Evolutionary conservation across 73 alveolate species (phyloP).

Genomic region (Tetrahymena elliotti): DNA sequence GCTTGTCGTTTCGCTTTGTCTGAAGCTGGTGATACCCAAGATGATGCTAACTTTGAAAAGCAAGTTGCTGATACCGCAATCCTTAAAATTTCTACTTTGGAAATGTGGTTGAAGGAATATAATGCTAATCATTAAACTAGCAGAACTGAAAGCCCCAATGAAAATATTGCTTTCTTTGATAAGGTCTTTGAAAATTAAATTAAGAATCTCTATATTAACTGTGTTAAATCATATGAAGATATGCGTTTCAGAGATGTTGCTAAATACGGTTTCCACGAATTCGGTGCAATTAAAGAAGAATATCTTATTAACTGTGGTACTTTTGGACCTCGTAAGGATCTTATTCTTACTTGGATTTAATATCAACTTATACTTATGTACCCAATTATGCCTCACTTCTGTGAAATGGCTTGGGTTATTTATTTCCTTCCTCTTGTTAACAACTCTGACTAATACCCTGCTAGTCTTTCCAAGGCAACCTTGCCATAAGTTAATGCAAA

Average conservation of each 20-base stretch:
- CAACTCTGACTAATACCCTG: conserved; percentile 38
- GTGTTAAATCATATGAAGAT: conserved; percentile 71
- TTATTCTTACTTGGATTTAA: conserved; percentile 54
- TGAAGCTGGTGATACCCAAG: conserved; percentile 97
- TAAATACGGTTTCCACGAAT: conserved; percentile 85
- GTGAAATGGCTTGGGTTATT: conserved; percentile 82
- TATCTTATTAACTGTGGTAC: conserved; percentile 71
- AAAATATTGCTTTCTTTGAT: conserved; percentile 60
- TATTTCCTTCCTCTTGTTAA: conserved; percentile 66
- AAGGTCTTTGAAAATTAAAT: conserved; percentile 80
- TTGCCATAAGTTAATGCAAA: conserved; percentile 68
- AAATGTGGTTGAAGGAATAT: conserved; percentile 74
- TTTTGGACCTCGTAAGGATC: conserved; percentile 63
- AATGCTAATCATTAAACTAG: conserved; percentile 21
- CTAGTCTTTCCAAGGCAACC: conserved; percentile 46
- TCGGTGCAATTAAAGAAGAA: conserved; percentile 82
- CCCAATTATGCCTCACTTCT: conserved; percentile 97
- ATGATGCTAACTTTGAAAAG: conserved; percentile 95
- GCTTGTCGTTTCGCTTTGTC: conserved; percentile 97
- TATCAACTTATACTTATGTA: conserved; percentile 54
- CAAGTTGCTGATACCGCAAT: conserved; percentile 71
- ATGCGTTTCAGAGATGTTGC: conserved; percentile 92
- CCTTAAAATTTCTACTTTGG: conserved; percentile 74
- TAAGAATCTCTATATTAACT: conserved; percentile 54
- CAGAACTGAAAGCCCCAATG: conserved; percentile 50